Percentiles rank a stretch among this genome's conserved stretches.
Conservation (phyloP, 768 basidiomycete genomes). For the Suillus decipiens region DNA sequence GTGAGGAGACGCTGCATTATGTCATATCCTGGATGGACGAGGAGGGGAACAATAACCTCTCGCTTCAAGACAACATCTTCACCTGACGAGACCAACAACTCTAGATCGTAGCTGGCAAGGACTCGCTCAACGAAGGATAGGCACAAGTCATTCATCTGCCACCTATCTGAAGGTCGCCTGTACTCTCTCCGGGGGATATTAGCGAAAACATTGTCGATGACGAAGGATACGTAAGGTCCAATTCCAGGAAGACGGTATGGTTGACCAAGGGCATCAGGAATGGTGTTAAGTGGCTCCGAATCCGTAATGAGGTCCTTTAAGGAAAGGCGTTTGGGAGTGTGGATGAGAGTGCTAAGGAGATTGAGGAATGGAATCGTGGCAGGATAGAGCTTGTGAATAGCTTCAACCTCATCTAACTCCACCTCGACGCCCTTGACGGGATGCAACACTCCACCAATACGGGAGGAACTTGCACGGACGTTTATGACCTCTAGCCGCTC, state of each 20-base stretch:
- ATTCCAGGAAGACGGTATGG: constrained; percentile 81
- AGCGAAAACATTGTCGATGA: constrained; percentile 86
- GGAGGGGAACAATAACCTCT: constrained; percentile 55
- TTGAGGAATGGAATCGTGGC: constrained; percentile 87
- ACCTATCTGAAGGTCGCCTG: constrained; percentile 71
- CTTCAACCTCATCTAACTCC: constrained; percentile 87
- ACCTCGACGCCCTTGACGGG: constrained; percentile 79
- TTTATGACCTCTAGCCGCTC: constrained; percentile 85
- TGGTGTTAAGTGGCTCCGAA: constrained; percentile 64
- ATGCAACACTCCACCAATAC: constrained; percentile 37
- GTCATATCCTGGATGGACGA: constrained; percentile 86
- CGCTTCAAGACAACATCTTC: constrained; percentile 54
- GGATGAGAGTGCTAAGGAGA: constrained; percentile 80
- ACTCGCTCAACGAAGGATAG: constrained; percentile 84
- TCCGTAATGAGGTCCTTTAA: constrained; percentile 60
- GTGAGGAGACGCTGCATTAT: constrained; percentile 79
- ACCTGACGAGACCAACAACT: constrained; percentile 59
- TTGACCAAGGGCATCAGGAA: constrained; percentile 79
- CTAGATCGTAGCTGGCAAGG: constrained; percentile 79
- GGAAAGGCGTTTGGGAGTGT: constrained; percentile 74
- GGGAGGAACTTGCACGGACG: constrained; percentile 48
- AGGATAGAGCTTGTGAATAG: constrained; percentile 76
- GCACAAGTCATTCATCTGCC: constrained; percentile 85
- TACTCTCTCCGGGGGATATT: constrained; percentile 78
- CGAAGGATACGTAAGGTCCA: constrained; percentile 80